phyloP scores from a whole-genome alignment of 2,329 filamentous ascomycete species.

The Dothistroma pini region DNA sequence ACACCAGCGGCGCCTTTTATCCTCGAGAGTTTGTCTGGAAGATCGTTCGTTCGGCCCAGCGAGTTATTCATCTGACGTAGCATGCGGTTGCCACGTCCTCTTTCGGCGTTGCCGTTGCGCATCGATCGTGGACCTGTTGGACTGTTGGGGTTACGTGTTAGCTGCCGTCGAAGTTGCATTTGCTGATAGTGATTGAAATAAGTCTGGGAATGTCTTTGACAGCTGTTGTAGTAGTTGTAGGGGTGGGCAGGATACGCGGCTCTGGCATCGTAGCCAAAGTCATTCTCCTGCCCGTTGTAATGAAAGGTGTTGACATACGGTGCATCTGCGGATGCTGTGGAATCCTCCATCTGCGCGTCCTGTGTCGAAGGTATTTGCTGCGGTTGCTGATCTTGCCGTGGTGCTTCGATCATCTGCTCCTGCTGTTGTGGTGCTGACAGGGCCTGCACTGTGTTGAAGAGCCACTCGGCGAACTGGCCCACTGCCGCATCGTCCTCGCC shows the following conservation, averaged over 20 bases:
- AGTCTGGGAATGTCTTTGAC: constrained; percentile 2
- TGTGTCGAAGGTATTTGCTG: constrained; percentile 35
- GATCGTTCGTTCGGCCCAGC: constrained; percentile 73
- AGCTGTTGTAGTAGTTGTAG: constrained; percentile 1
- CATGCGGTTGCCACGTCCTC: constrained; percentile 69
- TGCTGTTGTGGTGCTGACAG: constrained; percentile 49
- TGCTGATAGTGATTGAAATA: constrained; percentile 3
- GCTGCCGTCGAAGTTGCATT: constrained; percentile 13
- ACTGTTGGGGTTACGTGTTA: constrained; percentile 46
- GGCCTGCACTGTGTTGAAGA: constrained; percentile 79
- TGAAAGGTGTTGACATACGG: constrained; percentile 38
- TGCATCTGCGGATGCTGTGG: constrained; percentile 37
- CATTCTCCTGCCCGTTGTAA: constrained; percentile 1
- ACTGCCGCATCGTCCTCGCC: constrained; percentile 79
- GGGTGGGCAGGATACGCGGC: neutral
- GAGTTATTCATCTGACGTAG: constrained; percentile 69
- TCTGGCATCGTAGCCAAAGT: constrained; percentile 3
- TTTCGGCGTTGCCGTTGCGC: constrained; percentile 63
- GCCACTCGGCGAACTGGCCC: constrained; percentile 80
- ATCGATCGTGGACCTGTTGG: constrained; percentile 94
- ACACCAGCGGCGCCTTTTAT: constrained; percentile 66
- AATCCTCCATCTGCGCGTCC: constrained; percentile 71
- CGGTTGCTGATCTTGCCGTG: constrained; percentile 20
- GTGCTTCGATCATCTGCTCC: constrained; percentile 7
- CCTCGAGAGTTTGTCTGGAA: constrained; percentile 65